phyloP scores from a whole-genome alignment of 2,329 filamentous ascomycete species.

The Oidium heveae region DNA sequence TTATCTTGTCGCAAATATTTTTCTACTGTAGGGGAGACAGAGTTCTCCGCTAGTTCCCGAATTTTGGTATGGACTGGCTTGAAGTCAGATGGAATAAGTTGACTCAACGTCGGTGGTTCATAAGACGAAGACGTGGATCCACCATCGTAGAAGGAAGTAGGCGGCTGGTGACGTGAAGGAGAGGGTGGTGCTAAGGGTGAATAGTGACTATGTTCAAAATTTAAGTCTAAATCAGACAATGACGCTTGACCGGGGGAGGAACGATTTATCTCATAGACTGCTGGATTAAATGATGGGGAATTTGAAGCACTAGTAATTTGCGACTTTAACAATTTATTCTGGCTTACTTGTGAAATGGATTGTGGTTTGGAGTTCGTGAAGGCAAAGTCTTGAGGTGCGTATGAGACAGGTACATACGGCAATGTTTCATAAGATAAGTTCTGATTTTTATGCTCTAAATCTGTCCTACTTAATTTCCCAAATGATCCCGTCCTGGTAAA shows the following conservation, averaged over 20 bases:
- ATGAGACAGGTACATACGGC: slow-evolving; percentile 13
- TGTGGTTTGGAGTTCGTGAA: slow-evolving; percentile 16
- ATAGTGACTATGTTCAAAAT: slow-evolving; percentile 15
- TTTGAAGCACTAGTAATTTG: slow-evolving; percentile 25
- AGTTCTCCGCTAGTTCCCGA: slow-evolving; percentile 4
- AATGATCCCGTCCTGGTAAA: slow-evolving; percentile 9
- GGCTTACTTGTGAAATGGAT: slow-evolving; percentile 15
- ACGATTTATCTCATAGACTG: slow-evolving; percentile 18
- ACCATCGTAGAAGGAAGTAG: slow-evolving; percentile 3
- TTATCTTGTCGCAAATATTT: slow-evolving; percentile 9
- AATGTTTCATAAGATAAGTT: slow-evolving; percentile 18
- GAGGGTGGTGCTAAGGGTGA: slow-evolving; percentile 15
- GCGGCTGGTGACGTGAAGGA: slow-evolving; percentile 10
- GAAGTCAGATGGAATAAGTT: slow-evolving; percentile 6
- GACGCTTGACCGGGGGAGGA: slow-evolving; percentile 29
- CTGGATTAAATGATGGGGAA: slow-evolving; percentile 42
- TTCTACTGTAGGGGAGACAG: slow-evolving; percentile 9
- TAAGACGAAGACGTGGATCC: slow-evolving; percentile 9
- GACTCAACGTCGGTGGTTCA: slow-evolving; percentile 8
- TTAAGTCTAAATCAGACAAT: slow-evolving; percentile 31
- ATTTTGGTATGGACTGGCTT: slow-evolving; percentile 8
- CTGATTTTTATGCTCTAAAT: slow-evolving; percentile 24
- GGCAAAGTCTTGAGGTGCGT: slow-evolving; percentile 38
- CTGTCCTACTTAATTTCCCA: slow-evolving; percentile 10
- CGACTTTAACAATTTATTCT: slow-evolving; percentile 22